Conservation (phyloP, 2,329 filamentous ascomycete species). For the Knoxdaviesia capensis region DNA sequence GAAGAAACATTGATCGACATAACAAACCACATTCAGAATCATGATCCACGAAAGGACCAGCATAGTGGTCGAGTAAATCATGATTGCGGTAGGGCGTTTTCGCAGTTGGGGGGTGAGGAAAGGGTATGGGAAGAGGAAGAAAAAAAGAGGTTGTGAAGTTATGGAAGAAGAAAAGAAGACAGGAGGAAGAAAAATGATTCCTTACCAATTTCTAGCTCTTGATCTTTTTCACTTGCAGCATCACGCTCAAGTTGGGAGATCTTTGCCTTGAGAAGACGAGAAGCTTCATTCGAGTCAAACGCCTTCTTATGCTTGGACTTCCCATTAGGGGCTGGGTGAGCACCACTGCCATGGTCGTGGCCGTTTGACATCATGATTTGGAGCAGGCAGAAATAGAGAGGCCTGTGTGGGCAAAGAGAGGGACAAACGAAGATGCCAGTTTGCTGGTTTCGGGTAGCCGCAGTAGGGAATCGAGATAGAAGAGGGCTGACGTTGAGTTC, state of each 20-base stretch:
- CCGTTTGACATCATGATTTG: too few relatives aligned
- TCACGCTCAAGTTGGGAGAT: slow-evolving; percentile 92
- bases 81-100: too few relatives aligned
- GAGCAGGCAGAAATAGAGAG: too few relatives aligned
- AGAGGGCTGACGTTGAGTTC: too few relatives aligned
- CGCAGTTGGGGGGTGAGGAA: not conserved
- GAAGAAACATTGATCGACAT: not conserved
- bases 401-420: too few relatives aligned
- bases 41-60: too few relatives aligned
- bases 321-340: slow-evolving; percentile 32
- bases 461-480: too few relatives aligned
- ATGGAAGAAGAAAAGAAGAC: not conserved
- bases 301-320: slow-evolving; percentile 74
- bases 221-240: slow-evolving; percentile 81
- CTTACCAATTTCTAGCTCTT: slow-evolving; percentile 88
- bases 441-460: too few relatives aligned
- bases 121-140: not conserved
- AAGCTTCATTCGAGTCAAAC: slow-evolving; percentile 70
- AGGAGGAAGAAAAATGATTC: not conserved
- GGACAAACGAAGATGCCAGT: too few relatives aligned
- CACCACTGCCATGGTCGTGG: too few relatives aligned
- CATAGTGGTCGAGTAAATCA: too few relatives aligned
- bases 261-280: slow-evolving; percentile 76
- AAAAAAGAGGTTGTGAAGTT: not conserved
- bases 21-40: not conserved